Evolutionary conservation across 768 basidiomycete species (phyloP), one percentile per base, ranked within the genome.

Genomic region (Scleroderma bovista): DNA sequence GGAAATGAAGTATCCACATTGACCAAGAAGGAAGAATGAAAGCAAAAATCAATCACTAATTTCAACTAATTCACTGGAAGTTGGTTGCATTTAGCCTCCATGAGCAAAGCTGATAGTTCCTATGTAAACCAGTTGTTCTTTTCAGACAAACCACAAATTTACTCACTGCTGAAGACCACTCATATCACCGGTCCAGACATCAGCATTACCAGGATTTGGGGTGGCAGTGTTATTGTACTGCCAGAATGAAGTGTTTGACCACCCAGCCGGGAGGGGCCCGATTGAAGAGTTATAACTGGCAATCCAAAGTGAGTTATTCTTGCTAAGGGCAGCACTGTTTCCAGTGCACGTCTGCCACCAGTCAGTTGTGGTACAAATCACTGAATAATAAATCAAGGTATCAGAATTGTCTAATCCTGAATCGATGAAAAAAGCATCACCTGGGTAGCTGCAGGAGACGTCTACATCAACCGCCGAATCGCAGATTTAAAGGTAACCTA

Each of bases 331-430:
- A 13, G 69, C 65, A 48, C 73, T 79, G 60, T 82, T 79, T 0
- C 78, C 81, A 2, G 84, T 86, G 62, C 84, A 86, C 8, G 71
- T 73, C 10, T 56, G 76, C 84, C 84, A 86, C 84, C 84, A 86
- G 60, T 76, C 69, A 11, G 80, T 83, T 3, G 78, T 81, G 24
- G 79, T 79, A 55, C 84, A 84, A 49, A 84, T 81, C 36, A 78
- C 79, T 77, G 48, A 7, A 44, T 6, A 10, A 23, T 39, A 26
- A 15, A 5, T 16, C 17, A 9, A 15, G 15, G 17, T 3, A 42
- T 29, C 33, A 17, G n/a, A n/a, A n/a, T n/a, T n/a, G 26, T 63
- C 57, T n/a, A n/a, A n/a, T n/a, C n/a, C n/a, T n/a, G n/a, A n/a
- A n/a, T n/a, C n/a, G n/a, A n/a, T n/a, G n/a, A n/a, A n/a, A n/a